Base-by-base conservation (phyloP, 257 asterid genomes). In the Jaltomata sinuosa region DNA sequence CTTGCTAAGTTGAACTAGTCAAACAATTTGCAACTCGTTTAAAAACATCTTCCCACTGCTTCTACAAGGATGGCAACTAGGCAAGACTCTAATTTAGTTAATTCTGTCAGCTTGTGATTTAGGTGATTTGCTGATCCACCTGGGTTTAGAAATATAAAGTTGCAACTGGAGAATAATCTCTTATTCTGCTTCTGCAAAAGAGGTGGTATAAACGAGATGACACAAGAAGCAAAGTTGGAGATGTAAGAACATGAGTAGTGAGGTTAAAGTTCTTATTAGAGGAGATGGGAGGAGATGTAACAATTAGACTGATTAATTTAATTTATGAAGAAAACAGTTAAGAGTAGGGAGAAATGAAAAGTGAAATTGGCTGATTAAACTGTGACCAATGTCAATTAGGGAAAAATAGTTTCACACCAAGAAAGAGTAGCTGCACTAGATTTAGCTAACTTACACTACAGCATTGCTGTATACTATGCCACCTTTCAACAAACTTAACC, bases 391-490 rank as follows among this genome's bases (percentile, higher is more conserved):
- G 25, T 19, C 59, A 74, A 45, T 27, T 74, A 40, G 61, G 12
- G 80, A 42, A 76, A 76, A 15, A 14, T 27, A 47, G 14, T 25
- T 74, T 45, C 38, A 47, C 40, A 76, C 61, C 40, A 47, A 72
- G 81, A 14, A 27, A 8, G 16, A 47, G 40, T 25, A 76, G 59
- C 16, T 45, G 3, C 16, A 27, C 40, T 15, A 76, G 40, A 71
- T 59, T n/a, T 84, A 89, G 47, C 36, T 38, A 85, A 92, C 98
- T 87, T 91, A 94, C 97, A 92, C 97, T 82, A 92, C 93, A 72
- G 94, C 95, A 88, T 95, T 95, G 91, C 98, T 95, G 88, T 93
- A 95, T 82, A 93, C 93, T 54, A 94, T 95, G 86, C 98, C 95
- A 90, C 97, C 98, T 92, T 94, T 95, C 86, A 95, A 89, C 85